Evolutionary conservation across 2,329 filamentous ascomycete genomes (phyloP).

Genomic region (Aspergillus tamarii): DNA sequence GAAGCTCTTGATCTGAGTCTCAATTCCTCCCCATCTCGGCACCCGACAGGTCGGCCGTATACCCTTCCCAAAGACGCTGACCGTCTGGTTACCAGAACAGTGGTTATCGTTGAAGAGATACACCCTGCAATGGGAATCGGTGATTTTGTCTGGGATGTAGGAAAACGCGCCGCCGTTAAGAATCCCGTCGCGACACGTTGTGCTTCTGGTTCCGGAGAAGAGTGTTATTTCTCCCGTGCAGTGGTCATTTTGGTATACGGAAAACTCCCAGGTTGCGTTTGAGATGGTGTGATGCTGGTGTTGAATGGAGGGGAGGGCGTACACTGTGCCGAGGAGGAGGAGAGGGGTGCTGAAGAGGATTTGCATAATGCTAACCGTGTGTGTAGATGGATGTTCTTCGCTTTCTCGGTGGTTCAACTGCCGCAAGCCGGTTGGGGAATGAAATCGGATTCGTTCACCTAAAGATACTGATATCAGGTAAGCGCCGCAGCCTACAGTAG

Average conservation of each 20-base stretch:
- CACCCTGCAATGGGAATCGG: slow-evolving; percentile 4
- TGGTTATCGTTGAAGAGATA: slow-evolving; percentile 9
- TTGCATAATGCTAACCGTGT: not conserved
- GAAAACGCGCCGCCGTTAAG: slow-evolving; percentile 18
- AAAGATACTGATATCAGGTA: not conserved
- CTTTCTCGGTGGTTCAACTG: not conserved
- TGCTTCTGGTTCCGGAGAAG: slow-evolving; percentile 14
- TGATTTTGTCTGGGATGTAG: slow-evolving; percentile 11
- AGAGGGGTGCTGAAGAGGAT: not conserved
- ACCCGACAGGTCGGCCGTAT: not conserved
- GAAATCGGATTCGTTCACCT: not conserved
- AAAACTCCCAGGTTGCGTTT: slow-evolving; percentile 15
- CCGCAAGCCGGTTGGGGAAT: not conserved
- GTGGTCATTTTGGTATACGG: slow-evolving; percentile 16
- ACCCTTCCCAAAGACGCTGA: not conserved
- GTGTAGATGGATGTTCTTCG: not conserved
- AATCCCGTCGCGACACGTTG: slow-evolving; percentile 9
- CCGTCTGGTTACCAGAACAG: slow-evolving; percentile 6
- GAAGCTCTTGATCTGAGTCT: slow-evolving; percentile 4
- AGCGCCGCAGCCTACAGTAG: not conserved
- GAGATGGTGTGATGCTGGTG: slow-evolving; percentile 1
- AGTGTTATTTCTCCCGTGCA: slow-evolving; percentile 17
- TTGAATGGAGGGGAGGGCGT: not conserved
- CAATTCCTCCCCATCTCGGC: not conserved
- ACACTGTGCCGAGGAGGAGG: not conserved